Base-by-base conservation (phyloP, 352 stramenopile genomes). In the Albugo candida region DNA sequence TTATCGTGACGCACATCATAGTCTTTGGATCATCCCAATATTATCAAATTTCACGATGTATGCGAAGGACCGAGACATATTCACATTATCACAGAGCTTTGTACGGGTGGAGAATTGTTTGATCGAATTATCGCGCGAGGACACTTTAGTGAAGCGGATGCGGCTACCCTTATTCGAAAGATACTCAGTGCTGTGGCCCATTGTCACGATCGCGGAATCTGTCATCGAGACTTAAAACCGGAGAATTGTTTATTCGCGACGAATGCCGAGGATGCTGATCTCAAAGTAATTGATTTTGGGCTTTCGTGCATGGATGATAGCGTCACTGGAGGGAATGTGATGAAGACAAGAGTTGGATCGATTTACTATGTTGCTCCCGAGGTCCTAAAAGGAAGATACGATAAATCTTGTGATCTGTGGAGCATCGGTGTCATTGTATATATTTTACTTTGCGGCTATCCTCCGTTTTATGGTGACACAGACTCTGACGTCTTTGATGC, bases 281-380 rank as follows among this genome's bases (percentile, higher is more conserved):
- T 98, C 55, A 97, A 98, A 63, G 85, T 96, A 47, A 84, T 83
- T 8, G 85, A 96, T 56, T 96, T 96, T 62, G 77, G 74, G 11
- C 86, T 91, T 41, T 31, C 24, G 3, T 31, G 24, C 24, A 31
- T 31, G 24, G 75, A 73, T 40, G 91, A 91, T 54, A 59, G 86
- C 21, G 70, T 80, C n/a, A 82, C 67, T 2, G 58, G 72, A 14
- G 74, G 82, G 43, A 81, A 66, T 44, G 79, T 83, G 42, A 86
- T 94, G 66, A 80, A 66, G 13, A 94, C 82, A 0, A 88, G 85
- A 63, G 93, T 77, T 43, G 82, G 82, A 27, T 98, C 94, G 18
- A 92, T 92, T 3, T 92, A 92, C 13, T 98, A 98, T 66, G 93
- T 97, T 42, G 94, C 94, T 0, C 91, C 94, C 1, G 94, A 98